Evolutionary conservation across 129 eudicot species (phyloP), one percentile per base, ranked within the genome.

Genomic region (Escallonia herrerae): DNA sequence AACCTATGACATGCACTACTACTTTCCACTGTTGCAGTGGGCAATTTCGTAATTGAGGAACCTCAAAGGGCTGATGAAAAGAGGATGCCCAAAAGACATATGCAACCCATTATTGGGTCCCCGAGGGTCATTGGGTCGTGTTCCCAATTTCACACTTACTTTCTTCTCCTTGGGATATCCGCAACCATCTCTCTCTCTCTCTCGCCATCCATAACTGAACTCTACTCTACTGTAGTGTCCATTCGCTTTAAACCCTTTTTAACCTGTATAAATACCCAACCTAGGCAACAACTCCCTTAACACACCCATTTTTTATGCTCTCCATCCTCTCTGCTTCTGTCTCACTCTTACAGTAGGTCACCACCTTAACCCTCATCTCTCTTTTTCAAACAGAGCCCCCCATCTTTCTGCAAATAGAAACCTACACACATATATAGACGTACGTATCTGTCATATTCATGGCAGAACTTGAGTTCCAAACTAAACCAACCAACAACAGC

Each of bases 31-130:
- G 0, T 22, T 22, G 33, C 33, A 22, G 33, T 22, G 1, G 33
- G 33, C 33, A 22, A 22, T 22, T 22, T 22, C 33, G 33, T 22
- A 22, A 22, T 22, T 22, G 33, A 22, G 33, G 33, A 22, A 22
- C 33, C 33, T 22, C 33, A 22, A 22, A 22, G 33, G 43, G 59
- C 42, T 11, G 10, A 66, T 22, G n/a, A 44, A 60, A 74, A 67
- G 70, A 69, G 73, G 79, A 58, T 76, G 53, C 67, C 73, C 79
- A 56, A 66, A 74, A 74, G 85, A 79, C 90, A 84, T 82, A 79
- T 72, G 77, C 91, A 81, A 80, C 75, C 71, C 77, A 65, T n/a
- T n/a, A n/a, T 80, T 84, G 81, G 90, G 88, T 67, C 82, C 84
- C 71, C 77, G 46, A 64, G 45, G 74, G 80, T 80, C 66, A 65